A percentile compares a stretch with the other conserved stretches of the same genome.
Conservation (phyloP, 2,329 filamentous ascomycete species). For the Pyrenophora tritici-repentis region DNA sequence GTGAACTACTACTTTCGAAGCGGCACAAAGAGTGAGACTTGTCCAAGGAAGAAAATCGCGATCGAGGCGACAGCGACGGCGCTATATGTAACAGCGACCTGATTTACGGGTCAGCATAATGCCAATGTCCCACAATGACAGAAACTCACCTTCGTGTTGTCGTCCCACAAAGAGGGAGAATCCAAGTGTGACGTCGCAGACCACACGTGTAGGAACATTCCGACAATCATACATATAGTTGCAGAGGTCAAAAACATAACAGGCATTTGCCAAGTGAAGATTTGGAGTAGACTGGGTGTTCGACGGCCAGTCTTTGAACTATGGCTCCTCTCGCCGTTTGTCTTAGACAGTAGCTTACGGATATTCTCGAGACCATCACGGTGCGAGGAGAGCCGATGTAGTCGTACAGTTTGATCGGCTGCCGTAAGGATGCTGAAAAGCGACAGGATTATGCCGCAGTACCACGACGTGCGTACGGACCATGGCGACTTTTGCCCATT, state of each 20-base stretch:
- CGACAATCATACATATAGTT: conserved; percentile 46
- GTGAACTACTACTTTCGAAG: not conserved
- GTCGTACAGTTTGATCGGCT: conserved; percentile 50
- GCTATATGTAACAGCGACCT: conserved; percentile 28
- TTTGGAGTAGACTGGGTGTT: conserved; percentile 34
- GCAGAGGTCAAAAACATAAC: conserved; percentile 45
- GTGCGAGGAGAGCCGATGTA: conserved; percentile 51
- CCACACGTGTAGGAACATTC: conserved; percentile 49
- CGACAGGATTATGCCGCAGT: conserved; percentile 54
- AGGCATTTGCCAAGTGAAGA: conserved; percentile 48
- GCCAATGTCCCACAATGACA: not conserved
- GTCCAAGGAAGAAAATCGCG: conserved; percentile 27
- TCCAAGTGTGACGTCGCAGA: conserved; percentile 34
- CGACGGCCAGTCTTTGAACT: conserved; percentile 26
- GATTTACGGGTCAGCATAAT: too few species aligned
- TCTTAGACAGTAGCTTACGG: conserved; percentile 41
- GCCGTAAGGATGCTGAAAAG: conserved; percentile 57
- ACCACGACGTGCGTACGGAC: conserved; percentile 51
- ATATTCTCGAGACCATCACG: conserved; percentile 46
- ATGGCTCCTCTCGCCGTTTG: conserved; percentile 23
- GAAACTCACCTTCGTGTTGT: conserved; percentile 34
- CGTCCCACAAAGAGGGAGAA: conserved; percentile 36
- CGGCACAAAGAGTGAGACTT: conserved; percentile 20
- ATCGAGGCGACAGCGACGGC: conserved; percentile 19
- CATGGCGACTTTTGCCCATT: conserved; percentile 48